Evolutionary conservation across 2,329 filamentous ascomycete genomes (phyloP), one percentile per base, ranked within the genome.

Genomic region (Fusarium bulbicola): DNA sequence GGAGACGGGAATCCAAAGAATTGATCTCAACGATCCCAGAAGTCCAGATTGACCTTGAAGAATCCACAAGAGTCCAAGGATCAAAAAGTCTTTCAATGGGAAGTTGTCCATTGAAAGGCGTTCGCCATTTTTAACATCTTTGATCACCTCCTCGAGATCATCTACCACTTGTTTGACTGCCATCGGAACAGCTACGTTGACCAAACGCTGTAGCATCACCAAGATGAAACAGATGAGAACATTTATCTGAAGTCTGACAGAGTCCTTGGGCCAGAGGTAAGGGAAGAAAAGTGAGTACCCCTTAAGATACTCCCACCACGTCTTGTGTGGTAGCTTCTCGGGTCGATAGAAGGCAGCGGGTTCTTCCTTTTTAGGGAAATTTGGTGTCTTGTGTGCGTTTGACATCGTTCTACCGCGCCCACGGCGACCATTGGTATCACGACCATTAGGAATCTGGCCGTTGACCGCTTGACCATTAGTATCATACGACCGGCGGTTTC

Each of bases 231-330:
- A 98, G 53, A 95, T 77, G 26, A 97, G 81, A 26, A 98, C 94
- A 61, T 95, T 88, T 30, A 94, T 74, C 84, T 98, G 92, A 62
- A 99, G 86, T 72, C 86, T 88, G 10, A 79, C 47, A 42, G 94
- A 91, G 79, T 95, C 95, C 77, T 91, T 92, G 2, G 96, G 96
- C 96, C 96, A 99, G 66, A 98, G 89, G 80, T 98, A 99, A 0
- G 95, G 95, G 80, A 98, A 97, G 83, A 99, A 97, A 58, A 98
- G 86, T 18, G 92, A 93, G 82, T 98, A 99, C 50, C 95, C 95
- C 72, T 92, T 91, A 68, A 98, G 85, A 81, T 99, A 99, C 80
- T 98, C 95, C 91, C 93, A 97, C 96, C 96, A 99, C 59, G 92
- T 96, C 75, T 93, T 94, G 75, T 93, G 93, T 6, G 94, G 95